Base-by-base conservation (phyloP, 306 rosid species). In the Begonia fuchsioides region DNA sequence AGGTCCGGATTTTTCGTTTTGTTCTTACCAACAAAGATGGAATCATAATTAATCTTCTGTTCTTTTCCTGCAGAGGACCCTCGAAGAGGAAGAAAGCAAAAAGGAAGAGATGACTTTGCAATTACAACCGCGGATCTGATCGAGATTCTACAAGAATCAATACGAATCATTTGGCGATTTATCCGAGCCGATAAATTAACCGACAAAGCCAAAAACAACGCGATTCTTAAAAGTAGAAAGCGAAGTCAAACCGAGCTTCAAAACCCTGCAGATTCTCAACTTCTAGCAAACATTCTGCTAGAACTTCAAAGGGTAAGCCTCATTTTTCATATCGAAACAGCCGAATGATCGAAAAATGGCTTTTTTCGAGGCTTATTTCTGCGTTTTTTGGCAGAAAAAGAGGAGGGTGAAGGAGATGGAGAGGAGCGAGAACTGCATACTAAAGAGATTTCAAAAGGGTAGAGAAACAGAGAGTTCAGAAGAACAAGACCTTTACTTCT, bases 351-450 rank as follows among this genome's bases (percentile, higher is more conserved):
- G 45, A 41, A 41, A 41, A 41, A 11, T 1, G 12, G 1, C 12
- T 13, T 44, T 35, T 35, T 12, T 20, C 43, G 10, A 49, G 15
- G 15, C 3, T 6, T 17, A 39, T 13, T 32, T 39, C 9, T 51
- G 46, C 41, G 39, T 39, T 35, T 19, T 48, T 2, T 52, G 74
- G 64, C 78, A 92, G 96, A 92, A 92, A 55, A 94, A 85, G 52
- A 92, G 54, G 80, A 82, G 59, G 58, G 43, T 92, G 6, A 82
- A 65, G 63, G 93, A 82, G 1, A 1, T 73, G 1, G 44, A 65
- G 58, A 77, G 77, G 72, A 59, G 85, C 47, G 93, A 74, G 49
- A 62, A 72, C 19, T 92, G 98, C 94, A 77, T 92, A 63, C 40
- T 92, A 50, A 85, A 71, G 74, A 85, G 57, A 52, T 59, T 85